Conservation (phyloP, 1,284 basidiomycete genomes). For the Vanrija sp. region DNA sequence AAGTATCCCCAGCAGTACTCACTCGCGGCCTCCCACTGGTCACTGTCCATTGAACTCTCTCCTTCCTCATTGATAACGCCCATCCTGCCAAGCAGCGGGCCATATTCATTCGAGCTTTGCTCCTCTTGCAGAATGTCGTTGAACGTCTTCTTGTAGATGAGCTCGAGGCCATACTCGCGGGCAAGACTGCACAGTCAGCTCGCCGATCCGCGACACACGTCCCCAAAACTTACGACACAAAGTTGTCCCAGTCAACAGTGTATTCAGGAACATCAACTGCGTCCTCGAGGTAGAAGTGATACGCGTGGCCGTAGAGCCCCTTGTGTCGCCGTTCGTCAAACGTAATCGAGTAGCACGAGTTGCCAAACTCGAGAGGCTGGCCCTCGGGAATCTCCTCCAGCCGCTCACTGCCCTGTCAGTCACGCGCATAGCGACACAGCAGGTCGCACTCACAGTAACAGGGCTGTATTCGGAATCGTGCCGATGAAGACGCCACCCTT, state of each 20-base stretch:
- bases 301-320: conserved; percentile 80
- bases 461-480: conserved; percentile 83
- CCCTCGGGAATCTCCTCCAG: conserved; percentile 63
- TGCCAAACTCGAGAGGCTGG: conserved; percentile 75
- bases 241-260: conserved; percentile 89
- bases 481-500: conserved; percentile 86
- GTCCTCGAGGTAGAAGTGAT: conserved; percentile 88
- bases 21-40: conserved; percentile 97
- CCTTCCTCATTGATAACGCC: conserved; percentile 78
- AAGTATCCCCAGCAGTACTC: conserved; percentile 47
- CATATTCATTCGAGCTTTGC: conserved; percentile 69
- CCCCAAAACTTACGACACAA: conserved; percentile 63
- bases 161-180: conserved; percentile 69
- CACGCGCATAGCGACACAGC: not conserved
- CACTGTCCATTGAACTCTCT: conserved; percentile 81
- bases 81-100: conserved; percentile 75
- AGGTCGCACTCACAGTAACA: conserved; percentile 62
- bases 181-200: conserved; percentile 61
- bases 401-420: conserved; percentile 54
- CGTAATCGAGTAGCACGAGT: conserved; percentile 79
- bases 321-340: conserved; percentile 66
- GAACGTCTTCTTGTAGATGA: conserved; percentile 80
- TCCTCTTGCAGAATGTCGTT: conserved; percentile 79
- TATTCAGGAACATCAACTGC: conserved; percentile 98
- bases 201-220: not conserved